Conservation (phyloP, 805 yeast genomes). For the Brettanomyces sp. region DNA sequence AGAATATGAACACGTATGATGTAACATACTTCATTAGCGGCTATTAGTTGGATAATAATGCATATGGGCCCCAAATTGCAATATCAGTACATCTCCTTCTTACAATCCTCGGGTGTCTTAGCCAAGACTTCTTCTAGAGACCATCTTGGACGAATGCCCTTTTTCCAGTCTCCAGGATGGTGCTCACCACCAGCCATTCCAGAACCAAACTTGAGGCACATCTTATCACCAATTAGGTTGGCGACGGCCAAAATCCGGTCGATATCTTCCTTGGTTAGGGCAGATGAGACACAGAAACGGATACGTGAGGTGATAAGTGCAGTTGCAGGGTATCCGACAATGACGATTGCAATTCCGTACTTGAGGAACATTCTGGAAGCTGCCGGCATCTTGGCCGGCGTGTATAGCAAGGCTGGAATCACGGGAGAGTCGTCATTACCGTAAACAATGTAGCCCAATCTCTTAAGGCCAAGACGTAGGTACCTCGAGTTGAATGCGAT, state of each 20-base stretch:
- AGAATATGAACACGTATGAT: neutral
- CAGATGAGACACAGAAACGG: constrained; percentile 85
- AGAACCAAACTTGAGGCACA: constrained; percentile 67
- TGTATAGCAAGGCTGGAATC: constrained; percentile 75
- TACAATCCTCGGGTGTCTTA: constrained; percentile 59
- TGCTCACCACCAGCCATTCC: constrained; percentile 60
- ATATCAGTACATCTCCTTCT: constrained; percentile 14
- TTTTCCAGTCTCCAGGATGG: constrained; percentile 43
- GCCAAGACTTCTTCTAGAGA: constrained; percentile 67
- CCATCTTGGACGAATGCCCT: constrained; percentile 63
- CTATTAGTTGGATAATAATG: neutral
- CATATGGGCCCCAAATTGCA: neutral
- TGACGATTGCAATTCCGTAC: constrained; percentile 83
- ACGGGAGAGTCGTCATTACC: constrained; percentile 98
- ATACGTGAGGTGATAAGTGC: constrained; percentile 85
- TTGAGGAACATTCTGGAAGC: constrained; percentile 74
- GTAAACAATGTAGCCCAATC: constrained; percentile 86
- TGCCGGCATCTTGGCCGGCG: constrained; percentile 93
- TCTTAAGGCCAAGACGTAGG: constrained; percentile 79
- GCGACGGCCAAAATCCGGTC: constrained; percentile 67
- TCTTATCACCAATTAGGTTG: constrained; percentile 68
- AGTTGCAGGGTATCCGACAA: constrained; percentile 97
- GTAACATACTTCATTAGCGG: neutral
- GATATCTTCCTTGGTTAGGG: constrained; percentile 88
- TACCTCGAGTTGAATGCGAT: constrained; percentile 95